phyloP scores from a whole-genome alignment of 2,329 filamentous ascomycete species.

The Ophiostoma tasmaniense region DNA sequence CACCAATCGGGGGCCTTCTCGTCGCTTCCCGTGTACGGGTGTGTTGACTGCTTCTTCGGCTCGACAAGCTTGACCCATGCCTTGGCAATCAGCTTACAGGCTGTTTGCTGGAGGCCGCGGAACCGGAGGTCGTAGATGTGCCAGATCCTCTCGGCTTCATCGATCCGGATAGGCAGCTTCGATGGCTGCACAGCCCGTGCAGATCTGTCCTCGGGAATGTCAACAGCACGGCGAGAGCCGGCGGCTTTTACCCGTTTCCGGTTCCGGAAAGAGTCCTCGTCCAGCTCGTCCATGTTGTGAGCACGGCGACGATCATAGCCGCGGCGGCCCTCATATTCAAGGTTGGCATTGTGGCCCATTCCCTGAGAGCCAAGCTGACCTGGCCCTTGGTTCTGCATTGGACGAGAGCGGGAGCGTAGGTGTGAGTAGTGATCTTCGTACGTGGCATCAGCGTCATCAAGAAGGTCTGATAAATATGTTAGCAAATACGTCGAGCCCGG shows the following conservation, averaged over 20 bases:
- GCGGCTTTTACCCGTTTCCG: slow-evolving; percentile 31
- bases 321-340: slow-evolving; percentile 23
- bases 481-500: not conserved
- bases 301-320: slow-evolving; percentile 25
- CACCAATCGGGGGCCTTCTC: slow-evolving; percentile 59
- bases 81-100: slow-evolving; percentile 65
- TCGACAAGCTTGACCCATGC: slow-evolving; percentile 68
- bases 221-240: slow-evolving; percentile 29
- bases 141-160: slow-evolving; percentile 46
- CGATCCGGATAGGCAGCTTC: slow-evolving; percentile 42
- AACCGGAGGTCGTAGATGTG: slow-evolving; percentile 55
- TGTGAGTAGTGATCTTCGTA: slow-evolving; percentile 8
- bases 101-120: slow-evolving; percentile 59
- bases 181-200: slow-evolving; percentile 30
- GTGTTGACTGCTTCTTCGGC: slow-evolving; percentile 67
- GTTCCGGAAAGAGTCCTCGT: slow-evolving; percentile 28
- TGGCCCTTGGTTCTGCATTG: slow-evolving; percentile 5
- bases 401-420: slow-evolving; percentile 11
- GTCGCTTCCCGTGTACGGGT: slow-evolving; percentile 61
- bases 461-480: not conserved
- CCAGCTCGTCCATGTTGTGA: slow-evolving; percentile 21
- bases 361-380: slow-evolving; percentile 8
- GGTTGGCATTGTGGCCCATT: not conserved
- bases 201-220: slow-evolving; percentile 32
- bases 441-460: not conserved